A percentile compares a stretch with the other conserved stretches of the same genome.
These are phyloP conservation scores for Penicillium riverlandense DNA, from an alignment of 495 filamentous ascomycete species.

Conservation along the genomic window DNA sequence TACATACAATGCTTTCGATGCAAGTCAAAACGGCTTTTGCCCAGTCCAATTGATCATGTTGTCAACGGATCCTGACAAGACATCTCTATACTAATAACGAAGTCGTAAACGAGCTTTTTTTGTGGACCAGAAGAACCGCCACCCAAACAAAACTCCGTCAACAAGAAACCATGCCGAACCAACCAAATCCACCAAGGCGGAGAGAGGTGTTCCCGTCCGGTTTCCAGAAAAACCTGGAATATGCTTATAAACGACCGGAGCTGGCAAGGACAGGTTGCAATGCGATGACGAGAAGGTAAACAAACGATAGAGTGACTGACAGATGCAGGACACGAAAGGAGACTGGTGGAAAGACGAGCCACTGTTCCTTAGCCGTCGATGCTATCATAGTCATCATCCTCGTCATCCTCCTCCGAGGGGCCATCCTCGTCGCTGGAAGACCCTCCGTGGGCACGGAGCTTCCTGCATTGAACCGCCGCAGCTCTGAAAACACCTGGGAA, in stretches of 20 bases:
- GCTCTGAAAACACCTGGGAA: constrained; percentile 39
- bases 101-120: constrained; percentile 21
- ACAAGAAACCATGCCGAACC: constrained; percentile 2
- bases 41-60: too few species aligned
- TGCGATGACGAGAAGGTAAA: constrained; percentile 4
- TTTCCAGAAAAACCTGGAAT: neutral
- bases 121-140: constrained; percentile 13
- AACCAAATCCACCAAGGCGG: constrained; percentile 1
- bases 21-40: too few species aligned
- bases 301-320: constrained; percentile 6
- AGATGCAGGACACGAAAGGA: constrained; percentile 6
- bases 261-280: constrained; percentile 4
- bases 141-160: constrained; percentile 6
- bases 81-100: constrained; percentile 15
- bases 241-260: constrained; percentile 4
- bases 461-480: constrained; percentile 27
- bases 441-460: constrained; percentile 16
- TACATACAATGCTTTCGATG: too few species aligned
- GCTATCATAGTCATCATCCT: constrained; percentile 13
- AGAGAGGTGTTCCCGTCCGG: constrained; percentile 1
- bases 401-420: constrained; percentile 40
- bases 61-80: neutral
- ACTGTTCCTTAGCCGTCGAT: constrained; percentile 17
- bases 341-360: constrained; percentile 24
- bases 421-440: constrained; percentile 33